phyloP scores from a whole-genome alignment of 768 basidiomycete species.

The Paxillus involutus region DNA sequence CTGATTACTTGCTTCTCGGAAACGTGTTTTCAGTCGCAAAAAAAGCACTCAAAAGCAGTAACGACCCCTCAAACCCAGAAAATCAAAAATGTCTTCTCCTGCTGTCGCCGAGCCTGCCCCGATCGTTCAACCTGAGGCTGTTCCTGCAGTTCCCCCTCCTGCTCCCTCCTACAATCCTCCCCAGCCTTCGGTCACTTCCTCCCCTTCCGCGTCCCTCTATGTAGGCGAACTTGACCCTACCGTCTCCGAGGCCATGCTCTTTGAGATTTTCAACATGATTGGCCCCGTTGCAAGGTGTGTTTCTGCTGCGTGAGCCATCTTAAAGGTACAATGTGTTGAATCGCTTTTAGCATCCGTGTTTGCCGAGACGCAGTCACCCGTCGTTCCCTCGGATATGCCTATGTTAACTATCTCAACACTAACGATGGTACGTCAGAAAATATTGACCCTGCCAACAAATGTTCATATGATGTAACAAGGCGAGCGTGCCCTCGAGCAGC shows the following conservation, averaged over 20 bases:
- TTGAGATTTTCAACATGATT: slow-evolving; percentile 99
- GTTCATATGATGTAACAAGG: slow-evolving; percentile 43
- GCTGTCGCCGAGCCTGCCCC: slow-evolving; percentile 54
- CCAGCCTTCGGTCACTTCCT: slow-evolving; percentile 49
- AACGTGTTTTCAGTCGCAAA: slow-evolving; percentile 47
- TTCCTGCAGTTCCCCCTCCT: slow-evolving; percentile 41
- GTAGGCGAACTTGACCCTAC: slow-evolving; percentile 98
- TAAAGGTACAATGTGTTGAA: neutral
- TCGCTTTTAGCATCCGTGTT: slow-evolving; percentile 80
- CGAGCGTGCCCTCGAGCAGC: slow-evolving; percentile 97
- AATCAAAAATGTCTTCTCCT: slow-evolving; percentile 59
- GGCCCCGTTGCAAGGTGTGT: slow-evolving; percentile 95
- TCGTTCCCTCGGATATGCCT: slow-evolving; percentile 98
- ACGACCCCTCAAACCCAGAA: slow-evolving; percentile 69
- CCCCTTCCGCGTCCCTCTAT: slow-evolving; percentile 92
- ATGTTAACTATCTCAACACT: slow-evolving; percentile 98
- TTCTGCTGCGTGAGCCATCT: neutral
- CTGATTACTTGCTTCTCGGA: slow-evolving; percentile 14
- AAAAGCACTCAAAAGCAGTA: slow-evolving; percentile 91
- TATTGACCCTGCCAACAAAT: neutral
- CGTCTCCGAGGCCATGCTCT: slow-evolving; percentile 99
- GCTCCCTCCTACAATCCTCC: slow-evolving; percentile 61
- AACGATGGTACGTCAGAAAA: slow-evolving; percentile 68
- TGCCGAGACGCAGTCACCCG: slow-evolving; percentile 99
- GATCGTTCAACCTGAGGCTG: slow-evolving; percentile 49